Evolutionary conservation across 2,329 filamentous ascomycete genomes (phyloP), one percentile per base, ranked within the genome.

Genomic region (Tolypocladium ovalisporum): DNA sequence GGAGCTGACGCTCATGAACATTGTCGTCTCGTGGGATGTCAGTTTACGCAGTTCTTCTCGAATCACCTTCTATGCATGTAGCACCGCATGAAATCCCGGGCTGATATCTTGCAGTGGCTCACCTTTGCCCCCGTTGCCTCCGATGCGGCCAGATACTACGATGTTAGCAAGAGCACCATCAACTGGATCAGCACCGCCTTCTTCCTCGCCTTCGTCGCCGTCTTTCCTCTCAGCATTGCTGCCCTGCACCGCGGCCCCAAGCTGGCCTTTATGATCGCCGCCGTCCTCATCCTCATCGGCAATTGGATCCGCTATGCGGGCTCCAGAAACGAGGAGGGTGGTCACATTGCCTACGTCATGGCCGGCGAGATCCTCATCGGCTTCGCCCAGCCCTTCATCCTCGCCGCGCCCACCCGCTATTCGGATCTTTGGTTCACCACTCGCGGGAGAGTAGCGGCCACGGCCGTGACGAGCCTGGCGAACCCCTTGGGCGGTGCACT

Each of bases 341-440:
- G 88, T 54, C 79, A 77, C 63, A 95, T 89, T 67, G 85, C 85
- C 47, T 79, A 88, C 51, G 86, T 90, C 60, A 90, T 97, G 87
- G 86, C 95, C 64, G 93, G 93, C 5, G 93, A 97, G 75, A 87
- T 97, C 68, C 71, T 99, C 59, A 90, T 89, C 55, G 94, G 93
- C 1, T 79, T 97, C 42, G 86, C 90, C 1, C 94, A 99, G 69
- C 92, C 94, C 0, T 97, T 97, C 70, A 90, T 96, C 15, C 82
- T 97, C 12, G 85, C 88, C 8, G 90, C 93, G 0, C 93, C 94
- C 0, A 93, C 94, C 0, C 80, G 90, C 60, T 99, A 96, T 73
- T 94, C 89, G 56, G 92, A 97, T 69, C 76, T 96, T 59, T 97
- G 94, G 94, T 97, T 97, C 73, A 92, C 90, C 1, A 86, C 88